Evolutionary conservation across 192 early-diverging fungal genomes (phyloP).

Genomic region (Coemansia sp.): DNA sequence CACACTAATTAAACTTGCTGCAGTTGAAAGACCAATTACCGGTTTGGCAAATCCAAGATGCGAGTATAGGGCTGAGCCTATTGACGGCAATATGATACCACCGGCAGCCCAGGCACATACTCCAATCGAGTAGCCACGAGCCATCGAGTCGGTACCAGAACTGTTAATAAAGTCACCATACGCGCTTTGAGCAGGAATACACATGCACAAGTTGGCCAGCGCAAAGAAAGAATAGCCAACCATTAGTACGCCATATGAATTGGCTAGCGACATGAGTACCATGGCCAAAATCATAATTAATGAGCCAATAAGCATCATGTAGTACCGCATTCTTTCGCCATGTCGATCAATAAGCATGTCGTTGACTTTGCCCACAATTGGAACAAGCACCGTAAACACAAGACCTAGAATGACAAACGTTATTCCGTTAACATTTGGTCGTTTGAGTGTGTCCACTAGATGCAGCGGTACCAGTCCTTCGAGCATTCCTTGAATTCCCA

Average conservation of each 20-base stretch:
- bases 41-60: conserved; percentile 25
- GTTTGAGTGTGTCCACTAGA: conserved; percentile 20
- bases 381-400: conserved; percentile 23
- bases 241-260: conserved; percentile 28
- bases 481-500: conserved; percentile 40
- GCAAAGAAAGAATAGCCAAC: conserved; percentile 36
- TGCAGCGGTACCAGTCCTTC: conserved; percentile 37
- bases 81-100: conserved; percentile 31
- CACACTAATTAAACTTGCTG: conserved; percentile 12
- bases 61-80: conserved; percentile 31
- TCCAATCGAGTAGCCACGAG: conserved; percentile 25
- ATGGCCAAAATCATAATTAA: conserved; percentile 11
- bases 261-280: conserved; percentile 24
- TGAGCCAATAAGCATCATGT: conserved; percentile 25
- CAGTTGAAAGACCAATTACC: conserved; percentile 12
- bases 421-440: conserved; percentile 13
- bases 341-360: conserved; percentile 21
- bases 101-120: conserved; percentile 25
- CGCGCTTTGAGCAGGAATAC: conserved; percentile 38
- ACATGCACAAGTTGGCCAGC: conserved; percentile 23
- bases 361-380: conserved; percentile 20
- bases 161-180: conserved; percentile 43
- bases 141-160: conserved; percentile 25
- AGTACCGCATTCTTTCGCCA: conserved; percentile 32
- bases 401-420: conserved; percentile 38